These are phyloP conservation scores for Aspergillus sergii DNA, from an alignment of 2,329 filamentous ascomycete genomes.

Conservation along the genomic window DNA sequence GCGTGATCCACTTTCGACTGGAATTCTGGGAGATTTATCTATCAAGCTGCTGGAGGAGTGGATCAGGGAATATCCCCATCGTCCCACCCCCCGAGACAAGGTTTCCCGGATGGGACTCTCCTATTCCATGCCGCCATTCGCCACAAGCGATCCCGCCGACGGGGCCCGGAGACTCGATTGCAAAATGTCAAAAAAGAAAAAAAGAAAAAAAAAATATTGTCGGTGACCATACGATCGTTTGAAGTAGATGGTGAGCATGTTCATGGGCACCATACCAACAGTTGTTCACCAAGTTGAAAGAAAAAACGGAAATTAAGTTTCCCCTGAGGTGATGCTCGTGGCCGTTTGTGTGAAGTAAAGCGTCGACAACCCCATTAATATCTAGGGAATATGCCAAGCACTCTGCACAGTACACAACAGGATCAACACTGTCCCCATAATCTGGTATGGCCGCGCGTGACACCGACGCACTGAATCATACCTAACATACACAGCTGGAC, in stretches of 20 bases:
- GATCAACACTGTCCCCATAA: not conserved
- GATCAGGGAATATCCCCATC: conserved; percentile 12
- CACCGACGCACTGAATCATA: not conserved
- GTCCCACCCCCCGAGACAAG: conserved; percentile 12
- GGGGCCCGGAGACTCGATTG: conserved; percentile 13
- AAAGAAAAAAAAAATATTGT: conserved; percentile 14
- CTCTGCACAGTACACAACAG: not conserved
- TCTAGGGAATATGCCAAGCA: conserved; percentile 2
- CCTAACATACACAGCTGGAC: not conserved
- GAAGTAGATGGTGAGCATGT: conserved; percentile 4
- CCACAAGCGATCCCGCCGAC: conserved; percentile 1
- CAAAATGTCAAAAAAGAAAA: not conserved
- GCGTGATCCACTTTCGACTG: conserved; percentile 8
- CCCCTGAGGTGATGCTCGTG: not conserved
- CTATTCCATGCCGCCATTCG: conserved; percentile 11
- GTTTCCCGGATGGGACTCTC: conserved; percentile 2
- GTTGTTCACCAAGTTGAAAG: not conserved
- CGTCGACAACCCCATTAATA: not conserved
- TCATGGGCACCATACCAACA: not conserved
- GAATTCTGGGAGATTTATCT: conserved; percentile 12
- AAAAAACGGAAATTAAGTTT: conserved; percentile 1
- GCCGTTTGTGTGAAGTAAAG: not conserved
- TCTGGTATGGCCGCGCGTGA: conserved; percentile 1
- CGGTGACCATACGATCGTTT: conserved; percentile 13
- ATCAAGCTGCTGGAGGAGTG: conserved; percentile 17